Percentiles rank a stretch among this genome's conserved stretches.
phyloP scores from a whole-genome alignment of 1,139 yeast species.

The Lodderomyces elongisporus region DNA sequence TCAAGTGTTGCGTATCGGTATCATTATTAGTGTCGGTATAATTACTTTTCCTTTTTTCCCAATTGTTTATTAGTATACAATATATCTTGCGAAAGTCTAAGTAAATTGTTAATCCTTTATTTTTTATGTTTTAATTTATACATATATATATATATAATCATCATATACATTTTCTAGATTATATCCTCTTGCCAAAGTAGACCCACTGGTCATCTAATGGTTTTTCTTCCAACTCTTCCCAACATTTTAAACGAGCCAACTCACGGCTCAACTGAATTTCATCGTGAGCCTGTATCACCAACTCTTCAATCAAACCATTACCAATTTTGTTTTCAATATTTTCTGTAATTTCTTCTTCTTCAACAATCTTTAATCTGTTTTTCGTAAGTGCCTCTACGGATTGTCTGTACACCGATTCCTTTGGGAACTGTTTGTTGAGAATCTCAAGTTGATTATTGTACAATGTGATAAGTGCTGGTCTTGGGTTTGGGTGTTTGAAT shows the following conservation, averaged over 20 bases:
- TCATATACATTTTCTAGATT: too few species aligned
- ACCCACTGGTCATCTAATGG: constrained; percentile 74
- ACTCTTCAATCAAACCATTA: constrained; percentile 79
- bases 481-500: constrained; percentile 77
- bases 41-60: too few species aligned
- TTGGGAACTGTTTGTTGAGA: constrained; percentile 59
- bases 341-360: constrained; percentile 56
- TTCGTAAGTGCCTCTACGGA: constrained; percentile 70
- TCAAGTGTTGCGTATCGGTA: too few species aligned
- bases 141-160: too few species aligned
- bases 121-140: too few species aligned
- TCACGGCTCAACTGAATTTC: constrained; percentile 67
- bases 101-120: too few species aligned
- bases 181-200: constrained; percentile 58
- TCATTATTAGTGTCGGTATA: too few species aligned
- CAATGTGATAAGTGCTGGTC: constrained; percentile 69
- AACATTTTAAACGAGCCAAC: constrained; percentile 61
- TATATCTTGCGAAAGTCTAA: too few species aligned
- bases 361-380: constrained; percentile 65
- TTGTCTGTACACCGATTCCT: constrained; percentile 68
- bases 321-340: constrained; percentile 74
- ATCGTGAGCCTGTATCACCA: constrained; percentile 77
- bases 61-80: too few species aligned
- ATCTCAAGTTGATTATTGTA: constrained; percentile 65
- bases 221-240: constrained; percentile 65